Evolutionary conservation across 331 rosid genomes (phyloP), one percentile per base, ranked within the genome.

Genomic region (Arachis monticola): DNA sequence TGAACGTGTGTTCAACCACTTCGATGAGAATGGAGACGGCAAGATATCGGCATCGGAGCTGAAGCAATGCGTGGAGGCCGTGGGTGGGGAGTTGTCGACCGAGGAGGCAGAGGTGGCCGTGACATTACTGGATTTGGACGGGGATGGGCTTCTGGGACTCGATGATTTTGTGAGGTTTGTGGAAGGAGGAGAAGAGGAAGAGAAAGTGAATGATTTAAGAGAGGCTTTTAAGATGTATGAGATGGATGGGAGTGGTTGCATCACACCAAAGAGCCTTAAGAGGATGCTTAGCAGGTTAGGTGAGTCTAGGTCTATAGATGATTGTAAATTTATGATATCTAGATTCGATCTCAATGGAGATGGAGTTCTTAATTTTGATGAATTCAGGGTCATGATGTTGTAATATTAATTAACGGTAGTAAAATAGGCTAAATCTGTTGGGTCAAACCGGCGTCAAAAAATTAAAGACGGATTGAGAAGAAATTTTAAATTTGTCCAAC

Each of bases 191-290:
- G 63, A 78, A 5, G 96, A 88, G 74, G 96, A 93, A 58, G 97
- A 91, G 80, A 93, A 86, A 59, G 82, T 86, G 72, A 77, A 38
- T 7, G 89, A 86, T 55, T 51, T 91, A 46, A 86, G 5, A 60
- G 97, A 86, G 64, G 93, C 97, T n/a, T 93, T 93, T 72, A 88
- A 84, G 78, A 77, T 89, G 91, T 93, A 93, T 74, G 98, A 86
- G 64, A 80, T 85, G 96, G 97, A 91, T 12, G 92, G 87, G 0
- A 35, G 85, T 81, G 96, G 90, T 5, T 82, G 85, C 53, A 93
- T 93, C 35, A 91, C 97, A 3, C 93, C 97, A 0, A 88, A 83
- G 71, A 89, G 97, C 70, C 89, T 93, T 10, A 83, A 84, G 78
- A 85, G 85, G 63, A 91, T 88, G 93, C 83, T 89, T 72, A 63